These are phyloP conservation scores for Peronosclerospora sorghi DNA, from an alignment of 352 stramenopile species.

Conservation along the genomic window DNA sequence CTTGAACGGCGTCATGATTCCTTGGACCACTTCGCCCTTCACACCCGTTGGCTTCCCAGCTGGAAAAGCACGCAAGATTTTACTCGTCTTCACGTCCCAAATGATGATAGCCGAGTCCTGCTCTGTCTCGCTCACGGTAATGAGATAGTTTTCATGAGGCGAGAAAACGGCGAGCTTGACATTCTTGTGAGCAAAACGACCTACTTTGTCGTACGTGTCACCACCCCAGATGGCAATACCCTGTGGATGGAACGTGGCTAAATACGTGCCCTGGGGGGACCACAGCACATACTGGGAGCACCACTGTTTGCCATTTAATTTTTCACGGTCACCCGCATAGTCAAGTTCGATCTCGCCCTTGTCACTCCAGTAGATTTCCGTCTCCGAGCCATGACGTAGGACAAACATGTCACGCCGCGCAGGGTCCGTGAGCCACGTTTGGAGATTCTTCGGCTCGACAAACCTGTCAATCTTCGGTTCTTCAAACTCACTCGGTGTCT, in stretches of 20 bases:
- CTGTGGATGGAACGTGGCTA: slow-evolving; percentile 95
- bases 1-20: slow-evolving; percentile 86
- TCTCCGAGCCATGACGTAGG: slow-evolving; percentile 91
- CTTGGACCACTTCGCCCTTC: slow-evolving; percentile 67
- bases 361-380: slow-evolving; percentile 92
- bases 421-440: slow-evolving; percentile 88
- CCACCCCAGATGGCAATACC: slow-evolving; percentile 97
- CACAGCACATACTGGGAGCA: slow-evolving; percentile 97
- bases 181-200: slow-evolving; percentile 91
- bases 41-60: slow-evolving; percentile 67
- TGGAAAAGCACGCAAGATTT: slow-evolving; percentile 76
- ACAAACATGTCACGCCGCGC: slow-evolving; percentile 91
- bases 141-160: slow-evolving; percentile 93
- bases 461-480: slow-evolving; percentile 80
- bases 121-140: slow-evolving; percentile 93
- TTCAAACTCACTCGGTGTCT: slow-evolving; percentile 67
- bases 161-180: slow-evolving; percentile 93
- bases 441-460: slow-evolving; percentile 87
- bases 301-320: slow-evolving; percentile 92
- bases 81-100: slow-evolving; percentile 90
- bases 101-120: slow-evolving; percentile 93
- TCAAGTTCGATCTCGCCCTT: slow-evolving; percentile 83
- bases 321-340: slow-evolving; percentile 94
- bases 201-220: slow-evolving; percentile 94
- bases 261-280: slow-evolving; percentile 93